Evolutionary conservation across 2,329 filamentous ascomycete genomes (phyloP), one percentile per base, ranked within the genome.

Genomic region (Epichloe coenophiala): DNA sequence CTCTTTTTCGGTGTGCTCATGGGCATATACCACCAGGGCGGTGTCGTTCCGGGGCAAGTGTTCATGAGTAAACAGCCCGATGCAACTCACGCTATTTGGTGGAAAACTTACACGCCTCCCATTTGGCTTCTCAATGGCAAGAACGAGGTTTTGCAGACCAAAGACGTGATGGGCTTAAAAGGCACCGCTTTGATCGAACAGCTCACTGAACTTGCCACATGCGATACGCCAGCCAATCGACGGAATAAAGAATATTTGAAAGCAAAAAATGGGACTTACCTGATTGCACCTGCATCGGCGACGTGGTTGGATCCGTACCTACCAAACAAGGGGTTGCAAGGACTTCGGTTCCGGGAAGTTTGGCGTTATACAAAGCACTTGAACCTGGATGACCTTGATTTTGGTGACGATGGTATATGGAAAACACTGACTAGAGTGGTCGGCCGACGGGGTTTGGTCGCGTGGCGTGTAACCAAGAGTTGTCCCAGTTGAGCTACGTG

Each of bases 31-130:
- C 86, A 91, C 63, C 86, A 91, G 67, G 86, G 84, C 31, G 86
- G 86, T 42, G 78, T 90, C 27, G 75, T 91, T 1, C 84, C 86
- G 0, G 81, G 80, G 6, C 86, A 91, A 60, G 79, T 85, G 1
- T 87, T 87, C 61, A 73, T 91, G 60, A 84, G 81, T 60, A 78
- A 77, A 50, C 81, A 86, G 56, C 74, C 78, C 4, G 82, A 84
- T 55, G 80, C 84, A 8, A 81, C 80, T 2, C 75, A 83, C 36
- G 83, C 83, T 3, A 73, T 86, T 47, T 91, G 86, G 86, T 91
- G 86, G 86, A 90, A 89, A 64, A 90, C 86, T 1, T 90, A 90
- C 62, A 86, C 82, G 62, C 86, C 86, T 17, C 86, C 86, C 0
- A 83, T 84, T 37, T 91, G 86, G 85, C 74, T 91, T 19, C 71